Evolutionary conservation across 225 moss, liverwort and hornwort species (phyloP).

Genomic region (Pleurozium schreberi): DNA sequence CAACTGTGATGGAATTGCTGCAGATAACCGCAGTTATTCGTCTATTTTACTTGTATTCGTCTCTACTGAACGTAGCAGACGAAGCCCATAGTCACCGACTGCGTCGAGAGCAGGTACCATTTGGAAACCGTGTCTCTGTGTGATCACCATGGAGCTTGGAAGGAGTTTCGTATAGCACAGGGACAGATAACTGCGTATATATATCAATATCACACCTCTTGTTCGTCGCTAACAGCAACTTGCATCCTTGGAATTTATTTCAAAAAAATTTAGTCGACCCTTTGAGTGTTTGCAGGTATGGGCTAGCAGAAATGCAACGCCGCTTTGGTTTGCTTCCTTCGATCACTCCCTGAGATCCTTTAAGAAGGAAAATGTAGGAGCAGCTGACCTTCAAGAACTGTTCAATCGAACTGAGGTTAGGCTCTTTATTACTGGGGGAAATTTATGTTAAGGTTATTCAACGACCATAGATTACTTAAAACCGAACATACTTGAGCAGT

Average conservation of each 20-base stretch:
- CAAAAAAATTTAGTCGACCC: not conserved
- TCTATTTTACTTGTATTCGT: constrained; percentile 84
- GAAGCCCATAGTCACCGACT: constrained; percentile 94
- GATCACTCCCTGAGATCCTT: constrained; percentile 77
- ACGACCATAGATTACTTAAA: not conserved
- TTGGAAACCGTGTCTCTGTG: not conserved
- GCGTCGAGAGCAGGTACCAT: constrained; percentile 75
- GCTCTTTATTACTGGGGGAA: not conserved
- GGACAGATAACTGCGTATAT: not conserved
- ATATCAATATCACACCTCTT: not conserved
- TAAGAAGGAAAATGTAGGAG: constrained; percentile 58
- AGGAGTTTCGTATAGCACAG: not conserved
- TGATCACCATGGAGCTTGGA: not conserved
- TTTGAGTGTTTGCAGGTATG: constrained; percentile 51
- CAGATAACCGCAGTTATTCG: constrained; percentile 86
- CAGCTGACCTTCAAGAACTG: constrained; percentile 67
- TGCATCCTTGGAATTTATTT: not conserved
- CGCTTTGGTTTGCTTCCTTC: constrained; percentile 91
- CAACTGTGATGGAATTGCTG: not conserved
- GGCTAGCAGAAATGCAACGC: constrained; percentile 85
- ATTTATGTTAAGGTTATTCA: not conserved
- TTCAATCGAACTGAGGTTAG: constrained; percentile 73
- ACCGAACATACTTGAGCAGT: not conserved
- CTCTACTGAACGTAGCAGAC: constrained; percentile 88
- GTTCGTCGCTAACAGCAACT: not conserved